Percentiles rank a stretch among this genome's conserved stretches.
phyloP scores from a whole-genome alignment of 768 basidiomycete genomes.

The Rhizopogon sp. region DNA sequence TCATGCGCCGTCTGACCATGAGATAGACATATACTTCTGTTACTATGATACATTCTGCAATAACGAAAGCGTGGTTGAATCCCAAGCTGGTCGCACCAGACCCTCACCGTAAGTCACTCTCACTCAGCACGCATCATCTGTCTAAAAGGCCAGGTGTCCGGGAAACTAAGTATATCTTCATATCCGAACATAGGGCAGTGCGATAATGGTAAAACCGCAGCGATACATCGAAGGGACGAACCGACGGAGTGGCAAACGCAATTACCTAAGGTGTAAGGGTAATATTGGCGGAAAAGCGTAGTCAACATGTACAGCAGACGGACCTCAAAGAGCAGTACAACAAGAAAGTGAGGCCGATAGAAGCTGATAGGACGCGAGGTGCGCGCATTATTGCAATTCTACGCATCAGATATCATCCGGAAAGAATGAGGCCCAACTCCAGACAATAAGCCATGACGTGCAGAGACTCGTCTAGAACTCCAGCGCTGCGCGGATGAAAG shows the following conservation, averaged over 20 bases:
- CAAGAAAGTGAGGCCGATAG: background rate
- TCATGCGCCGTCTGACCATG: background rate
- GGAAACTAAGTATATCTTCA: no score
- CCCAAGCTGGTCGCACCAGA: conserved; percentile 71
- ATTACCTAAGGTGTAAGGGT: background rate
- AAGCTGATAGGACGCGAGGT: no score
- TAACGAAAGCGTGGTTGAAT: conserved; percentile 61
- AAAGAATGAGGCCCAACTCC: no score
- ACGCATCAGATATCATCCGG: background rate
- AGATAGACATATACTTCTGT: no score
- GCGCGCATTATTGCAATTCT: background rate
- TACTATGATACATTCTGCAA: conserved; percentile 45
- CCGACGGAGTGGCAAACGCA: no score
- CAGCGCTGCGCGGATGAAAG: no score
- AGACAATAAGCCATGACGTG: no score
- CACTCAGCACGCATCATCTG: no score
- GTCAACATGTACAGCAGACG: background rate
- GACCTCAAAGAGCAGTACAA: background rate
- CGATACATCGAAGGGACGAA: background rate
- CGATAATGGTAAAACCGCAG: background rate
- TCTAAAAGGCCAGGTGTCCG: no score
- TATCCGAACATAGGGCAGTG: no score
- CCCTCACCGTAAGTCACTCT: no score
- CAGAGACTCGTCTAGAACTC: no score
- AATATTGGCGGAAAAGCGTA: background rate